Conservation (phyloP, 805 yeast genomes). For the Suhomyces sp. region DNA sequence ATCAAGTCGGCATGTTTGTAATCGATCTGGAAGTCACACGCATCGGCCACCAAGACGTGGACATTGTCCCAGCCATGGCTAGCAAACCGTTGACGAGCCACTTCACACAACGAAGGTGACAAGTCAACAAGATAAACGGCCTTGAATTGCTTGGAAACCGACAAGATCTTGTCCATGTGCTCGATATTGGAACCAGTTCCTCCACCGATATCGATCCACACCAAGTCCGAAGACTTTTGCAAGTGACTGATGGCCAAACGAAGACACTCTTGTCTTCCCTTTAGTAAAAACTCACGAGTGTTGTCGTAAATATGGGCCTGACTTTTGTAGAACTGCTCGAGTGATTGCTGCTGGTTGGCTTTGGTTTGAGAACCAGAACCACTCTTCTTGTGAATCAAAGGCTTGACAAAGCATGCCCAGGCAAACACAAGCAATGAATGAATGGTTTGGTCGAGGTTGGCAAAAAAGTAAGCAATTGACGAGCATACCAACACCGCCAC, state of each 20-base stretch:
- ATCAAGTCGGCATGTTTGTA: conserved; percentile 59
- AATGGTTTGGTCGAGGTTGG: conserved; percentile 12
- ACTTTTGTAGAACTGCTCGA: conserved; percentile 69
- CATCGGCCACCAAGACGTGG: conserved; percentile 69
- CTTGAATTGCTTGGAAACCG: conserved; percentile 49
- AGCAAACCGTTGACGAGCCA: conserved; percentile 60
- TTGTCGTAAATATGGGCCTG: conserved; percentile 78
- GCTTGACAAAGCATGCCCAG: conserved; percentile 60
- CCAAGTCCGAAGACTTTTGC: conserved; percentile 40
- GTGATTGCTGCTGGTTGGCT: conserved; percentile 52
- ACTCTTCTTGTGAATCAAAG: conserved; percentile 39
- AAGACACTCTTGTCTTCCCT: conserved; percentile 69
- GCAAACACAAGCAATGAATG: conserved; percentile 30
- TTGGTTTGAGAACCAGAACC: conserved; percentile 13
- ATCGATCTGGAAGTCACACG: conserved; percentile 60
- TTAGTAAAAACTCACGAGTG: conserved; percentile 61
- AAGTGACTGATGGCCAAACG: conserved; percentile 59
- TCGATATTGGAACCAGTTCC: conserved; percentile 86
- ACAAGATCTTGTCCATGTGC: conserved; percentile 58
- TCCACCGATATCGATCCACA: conserved; percentile 83
- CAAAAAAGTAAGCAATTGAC: neutral
- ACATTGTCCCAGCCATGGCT: conserved; percentile 51
- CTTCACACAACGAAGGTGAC: conserved; percentile 71
- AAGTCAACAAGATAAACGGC: conserved; percentile 72
- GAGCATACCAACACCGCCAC: neutral